Evolutionary conservation across 768 basidiomycete species (phyloP).

Genomic region (Kwoniella mangroviensis): DNA sequence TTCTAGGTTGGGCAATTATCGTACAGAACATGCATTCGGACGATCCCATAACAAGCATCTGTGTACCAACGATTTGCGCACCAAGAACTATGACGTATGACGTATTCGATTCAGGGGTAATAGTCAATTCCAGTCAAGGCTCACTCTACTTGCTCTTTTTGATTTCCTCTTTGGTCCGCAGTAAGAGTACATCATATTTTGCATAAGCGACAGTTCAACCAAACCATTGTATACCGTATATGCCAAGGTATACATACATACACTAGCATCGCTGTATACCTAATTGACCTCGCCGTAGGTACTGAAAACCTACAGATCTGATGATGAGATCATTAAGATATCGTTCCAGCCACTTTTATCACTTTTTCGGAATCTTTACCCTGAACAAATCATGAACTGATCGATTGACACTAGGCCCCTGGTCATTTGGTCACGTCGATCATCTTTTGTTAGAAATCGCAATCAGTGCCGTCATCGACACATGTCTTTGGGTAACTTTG

Average conservation of each 20-base stretch:
- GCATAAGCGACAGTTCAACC: no score
- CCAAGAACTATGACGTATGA: slow-evolving; percentile 6
- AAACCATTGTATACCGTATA: not conserved
- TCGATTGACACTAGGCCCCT: not conserved
- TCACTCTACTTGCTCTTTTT: not conserved
- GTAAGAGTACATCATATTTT: not conserved
- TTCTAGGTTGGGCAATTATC: not conserved
- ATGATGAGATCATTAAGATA: slow-evolving; percentile 7
- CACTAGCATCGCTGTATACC: no score
- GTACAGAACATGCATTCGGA: not conserved
- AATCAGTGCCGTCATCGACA: slow-evolving; percentile 8
- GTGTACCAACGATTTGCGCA: not conserved
- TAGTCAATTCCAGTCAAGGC: not conserved
- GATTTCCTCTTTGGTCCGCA: not conserved
- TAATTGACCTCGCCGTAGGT: not conserved
- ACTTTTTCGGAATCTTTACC: not conserved
- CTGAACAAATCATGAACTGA: slow-evolving; percentile 1
- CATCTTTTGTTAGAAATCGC: not conserved
- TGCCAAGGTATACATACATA: not conserved
- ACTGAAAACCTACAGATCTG: not conserved
- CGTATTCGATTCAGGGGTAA: slow-evolving; percentile 21
- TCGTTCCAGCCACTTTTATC: not conserved
- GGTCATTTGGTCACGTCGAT: not conserved
- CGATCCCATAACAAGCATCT: not conserved
- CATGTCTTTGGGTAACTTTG: not conserved